Conservation (phyloP, 257 asterid genomes). For the Solanum chmielewskii region DNA sequence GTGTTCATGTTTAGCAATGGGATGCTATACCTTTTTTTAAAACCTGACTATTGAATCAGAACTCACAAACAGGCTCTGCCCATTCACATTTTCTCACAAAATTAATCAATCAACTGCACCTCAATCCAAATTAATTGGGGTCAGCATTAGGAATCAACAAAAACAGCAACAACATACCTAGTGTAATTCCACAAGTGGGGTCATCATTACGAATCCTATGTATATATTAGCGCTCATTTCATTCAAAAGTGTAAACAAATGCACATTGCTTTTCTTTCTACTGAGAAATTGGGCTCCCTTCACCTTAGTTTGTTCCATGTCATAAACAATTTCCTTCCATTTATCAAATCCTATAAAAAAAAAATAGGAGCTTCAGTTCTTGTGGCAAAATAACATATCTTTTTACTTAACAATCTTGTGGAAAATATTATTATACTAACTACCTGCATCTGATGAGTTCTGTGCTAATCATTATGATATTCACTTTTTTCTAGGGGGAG, state of each 20-base stretch:
- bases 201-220: background rate
- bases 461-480: background rate
- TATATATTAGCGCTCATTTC: background rate
- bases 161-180: background rate
- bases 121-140: background rate
- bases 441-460: background rate
- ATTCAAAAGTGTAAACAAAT: background rate
- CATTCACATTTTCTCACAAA: background rate
- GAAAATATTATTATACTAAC: background rate
- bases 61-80: background rate
- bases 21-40: background rate
- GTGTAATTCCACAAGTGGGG: background rate
- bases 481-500: conserved; percentile 56
- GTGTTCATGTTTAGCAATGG: background rate
- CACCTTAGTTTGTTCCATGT: background rate
- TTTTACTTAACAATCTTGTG: background rate
- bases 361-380: background rate
- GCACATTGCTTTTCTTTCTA: background rate
- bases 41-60: background rate
- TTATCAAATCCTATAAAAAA: background rate
- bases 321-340: background rate
- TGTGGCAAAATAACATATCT: background rate
- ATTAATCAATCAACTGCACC: background rate
- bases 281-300: background rate
- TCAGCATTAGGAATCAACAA: background rate